Percentiles rank a stretch among this genome's conserved stretches.
These are phyloP conservation scores for Trichosporon sp. DNA, from an alignment of 1,284 basidiomycete species.

Conservation along the genomic window DNA sequence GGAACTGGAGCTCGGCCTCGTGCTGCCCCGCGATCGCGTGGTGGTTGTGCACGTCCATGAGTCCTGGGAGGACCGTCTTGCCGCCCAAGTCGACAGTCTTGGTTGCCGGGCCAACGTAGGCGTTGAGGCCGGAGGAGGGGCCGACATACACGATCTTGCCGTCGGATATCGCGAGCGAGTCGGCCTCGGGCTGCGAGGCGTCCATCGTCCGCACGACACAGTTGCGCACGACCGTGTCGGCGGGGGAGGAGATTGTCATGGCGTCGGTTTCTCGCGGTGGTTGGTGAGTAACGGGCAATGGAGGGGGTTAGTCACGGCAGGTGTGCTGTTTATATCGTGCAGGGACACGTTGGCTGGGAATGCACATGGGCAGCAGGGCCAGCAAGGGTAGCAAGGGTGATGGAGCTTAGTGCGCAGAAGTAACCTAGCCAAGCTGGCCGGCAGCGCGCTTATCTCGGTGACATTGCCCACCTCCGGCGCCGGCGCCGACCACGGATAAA, in stretches of 20 bases:
- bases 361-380: background rate
- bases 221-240: slow-evolving; percentile 21
- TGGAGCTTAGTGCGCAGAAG: no score
- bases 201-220: slow-evolving; percentile 22
- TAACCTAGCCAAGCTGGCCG: no score
- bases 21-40: slow-evolving; percentile 19
- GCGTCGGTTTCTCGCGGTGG: background rate
- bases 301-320: background rate
- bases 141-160: slow-evolving; percentile 18
- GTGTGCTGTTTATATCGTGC: background rate
- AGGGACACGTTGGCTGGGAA: background rate
- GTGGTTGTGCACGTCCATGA: slow-evolving; percentile 25
- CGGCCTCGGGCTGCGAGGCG: background rate
- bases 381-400: no score
- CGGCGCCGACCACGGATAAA: slow-evolving; percentile 10
- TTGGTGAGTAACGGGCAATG: background rate
- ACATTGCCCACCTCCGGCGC: background rate
- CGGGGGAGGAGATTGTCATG: slow-evolving; percentile 9
- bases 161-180: slow-evolving; percentile 10
- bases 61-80: slow-evolving; percentile 15
- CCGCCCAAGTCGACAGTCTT: slow-evolving; percentile 2
- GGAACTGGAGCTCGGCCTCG: slow-evolving; percentile 20
- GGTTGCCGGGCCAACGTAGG: background rate
- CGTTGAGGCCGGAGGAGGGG: background rate
- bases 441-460: background rate